A percentile compares a stretch with the other conserved stretches of the same genome.
Evolutionary conservation across 2,329 filamentous ascomycete species (phyloP).

Genomic region (Aspergillus hiratsukae): DNA sequence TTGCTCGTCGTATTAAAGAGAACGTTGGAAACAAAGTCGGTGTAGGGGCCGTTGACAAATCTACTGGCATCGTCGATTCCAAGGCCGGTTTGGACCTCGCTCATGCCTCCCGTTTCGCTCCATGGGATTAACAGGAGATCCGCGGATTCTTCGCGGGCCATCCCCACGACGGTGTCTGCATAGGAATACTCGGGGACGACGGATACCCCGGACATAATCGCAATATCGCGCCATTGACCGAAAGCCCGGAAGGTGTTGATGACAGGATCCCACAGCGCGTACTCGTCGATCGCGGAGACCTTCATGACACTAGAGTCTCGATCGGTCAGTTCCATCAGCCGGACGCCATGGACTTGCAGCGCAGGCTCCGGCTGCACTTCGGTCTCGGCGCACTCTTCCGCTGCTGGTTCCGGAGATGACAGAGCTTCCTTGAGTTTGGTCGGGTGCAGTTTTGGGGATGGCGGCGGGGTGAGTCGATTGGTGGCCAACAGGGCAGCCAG

Average conservation of each 20-base stretch:
- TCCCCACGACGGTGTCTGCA: conserved; percentile 68
- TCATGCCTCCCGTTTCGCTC: conserved; percentile 75
- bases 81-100: conserved; percentile 56
- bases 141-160: conserved; percentile 64
- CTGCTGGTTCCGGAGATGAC: conserved; percentile 13
- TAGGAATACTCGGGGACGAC: conserved; percentile 75
- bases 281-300: conserved; percentile 75
- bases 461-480: conserved; percentile 35
- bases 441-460: conserved; percentile 31
- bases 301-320: conserved; percentile 95
- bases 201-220: conserved; percentile 74
- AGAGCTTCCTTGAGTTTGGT: conserved; percentile 20
- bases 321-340: conserved; percentile 81
- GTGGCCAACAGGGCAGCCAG: conserved; percentile 75
- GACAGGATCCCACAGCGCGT: conserved; percentile 70
- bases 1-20: conserved; percentile 62
- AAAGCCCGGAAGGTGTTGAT: conserved; percentile 89
- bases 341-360: conserved; percentile 76
- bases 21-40: conserved; percentile 66
- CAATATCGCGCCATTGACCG: conserved; percentile 75
- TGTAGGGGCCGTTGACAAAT: conserved; percentile 61
- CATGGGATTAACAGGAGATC: conserved; percentile 83
- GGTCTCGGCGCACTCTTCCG: conserved; percentile 19
- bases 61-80: conserved; percentile 50
- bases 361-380: conserved; percentile 31